A percentile compares a stretch with the other conserved stretches of the same genome.
These are phyloP conservation scores for Didymella lethalis DNA, from an alignment of 2,329 filamentous ascomycete species.

Conservation along the genomic window DNA sequence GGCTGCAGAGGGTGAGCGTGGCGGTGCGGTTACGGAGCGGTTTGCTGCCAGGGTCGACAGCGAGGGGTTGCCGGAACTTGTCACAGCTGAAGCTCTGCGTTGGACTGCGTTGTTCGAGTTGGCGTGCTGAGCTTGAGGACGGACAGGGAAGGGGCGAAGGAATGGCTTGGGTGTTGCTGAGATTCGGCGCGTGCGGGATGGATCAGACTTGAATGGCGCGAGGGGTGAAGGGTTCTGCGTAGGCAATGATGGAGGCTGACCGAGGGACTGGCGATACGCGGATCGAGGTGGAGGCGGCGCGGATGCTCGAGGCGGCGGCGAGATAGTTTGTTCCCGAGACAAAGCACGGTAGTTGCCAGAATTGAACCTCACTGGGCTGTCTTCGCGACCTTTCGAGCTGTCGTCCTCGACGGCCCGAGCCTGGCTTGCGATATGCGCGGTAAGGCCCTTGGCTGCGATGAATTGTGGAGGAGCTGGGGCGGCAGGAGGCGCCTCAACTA, in stretches of 20 bases:
- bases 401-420: constrained; percentile 5
- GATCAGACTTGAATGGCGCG: constrained; percentile 20
- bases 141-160: constrained; percentile 47
- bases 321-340: constrained; percentile 38
- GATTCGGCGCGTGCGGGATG: constrained; percentile 34
- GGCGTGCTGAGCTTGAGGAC: constrained; percentile 42
- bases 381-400: constrained; percentile 22
- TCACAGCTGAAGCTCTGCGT: constrained; percentile 42
- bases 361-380: constrained; percentile 36
- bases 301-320: constrained; percentile 41
- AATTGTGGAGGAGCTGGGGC: not conserved
- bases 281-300: constrained; percentile 36
- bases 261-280: constrained; percentile 39
- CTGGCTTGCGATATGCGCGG: constrained; percentile 17
- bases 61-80: constrained; percentile 32
- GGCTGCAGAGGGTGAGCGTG: constrained; percentile 28
- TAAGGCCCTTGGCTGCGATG: constrained; percentile 15
- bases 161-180: constrained; percentile 48
- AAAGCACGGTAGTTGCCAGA: constrained; percentile 36
- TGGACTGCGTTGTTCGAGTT: constrained; percentile 38
- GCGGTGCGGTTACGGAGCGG: constrained; percentile 46
- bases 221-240: constrained; percentile 13
- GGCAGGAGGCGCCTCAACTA: not conserved
- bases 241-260: constrained; percentile 20
- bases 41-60: constrained; percentile 33